These are phyloP conservation scores for Zygoascus biomembranicola DNA, from an alignment of 805 yeast genomes.

Conservation along the genomic window DNA sequence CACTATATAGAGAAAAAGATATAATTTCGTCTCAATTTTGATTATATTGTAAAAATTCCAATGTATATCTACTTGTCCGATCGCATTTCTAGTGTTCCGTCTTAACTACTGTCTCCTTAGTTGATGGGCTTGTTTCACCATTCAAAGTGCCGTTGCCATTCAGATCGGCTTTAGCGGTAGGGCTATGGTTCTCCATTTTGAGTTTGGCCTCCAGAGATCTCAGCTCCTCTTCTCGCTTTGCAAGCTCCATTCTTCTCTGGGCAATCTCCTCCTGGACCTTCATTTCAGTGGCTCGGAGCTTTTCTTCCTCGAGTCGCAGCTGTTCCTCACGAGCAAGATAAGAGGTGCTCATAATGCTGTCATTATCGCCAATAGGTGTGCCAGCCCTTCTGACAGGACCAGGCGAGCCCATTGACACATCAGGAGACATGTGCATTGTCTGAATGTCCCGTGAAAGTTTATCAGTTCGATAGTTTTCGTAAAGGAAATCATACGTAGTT, in stretches of 20 bases:
- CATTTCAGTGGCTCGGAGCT: conserved; percentile 68
- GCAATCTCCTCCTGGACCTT: conserved; percentile 81
- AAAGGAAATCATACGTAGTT: conserved; percentile 74
- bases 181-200: conserved; percentile 6
- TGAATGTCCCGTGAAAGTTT: conserved; percentile 57
- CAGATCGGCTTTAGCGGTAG: background rate
- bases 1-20: background rate
- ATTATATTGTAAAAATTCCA: background rate
- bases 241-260: conserved; percentile 70
- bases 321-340: conserved; percentile 75
- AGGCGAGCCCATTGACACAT: conserved; percentile 4
- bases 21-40: background rate
- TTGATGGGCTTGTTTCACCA: background rate
- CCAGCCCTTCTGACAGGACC: conserved; percentile 7
- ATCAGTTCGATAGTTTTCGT: conserved; percentile 85
- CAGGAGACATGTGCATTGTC: conserved; percentile 9
- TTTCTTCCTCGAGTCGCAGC: conserved; percentile 80
- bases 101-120: background rate
- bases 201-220: conserved; percentile 57
- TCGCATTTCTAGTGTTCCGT: background rate
- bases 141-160: background rate
- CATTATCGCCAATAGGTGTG: conserved; percentile 11
- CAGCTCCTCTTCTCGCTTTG: conserved; percentile 77
- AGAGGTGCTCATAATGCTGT: conserved; percentile 30
- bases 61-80: too few species aligned